Base-by-base conservation (phyloP, 1,284 basidiomycete genomes). In the Sphaerobolus stellatus region DNA sequence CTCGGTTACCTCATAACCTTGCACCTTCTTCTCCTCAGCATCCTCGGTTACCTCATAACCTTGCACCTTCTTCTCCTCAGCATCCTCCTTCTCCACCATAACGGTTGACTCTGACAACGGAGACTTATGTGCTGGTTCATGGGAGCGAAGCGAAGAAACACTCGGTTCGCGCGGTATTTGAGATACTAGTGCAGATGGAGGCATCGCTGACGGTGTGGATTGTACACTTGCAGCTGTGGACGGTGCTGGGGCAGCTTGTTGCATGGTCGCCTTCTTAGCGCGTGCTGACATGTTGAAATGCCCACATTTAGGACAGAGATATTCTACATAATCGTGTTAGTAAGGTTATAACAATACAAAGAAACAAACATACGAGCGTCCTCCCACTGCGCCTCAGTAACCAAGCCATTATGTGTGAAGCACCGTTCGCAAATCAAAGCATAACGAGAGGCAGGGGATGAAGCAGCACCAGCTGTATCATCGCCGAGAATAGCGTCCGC, bases 391-490 rank as follows among this genome's bases (percentile, higher is more conserved):
- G 84, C 86, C 68, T 94, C 90, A 58, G 90, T 88, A 4, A 96
- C 91, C 8, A 99, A 78, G 0, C 96, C 96, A 64, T 99, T 99
- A 71, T 99, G 96, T 14, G 84, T 75, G 66, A 93, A 96, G 68
- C 96, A 99, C 61, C 88, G 87, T 57, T 86, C 84, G 71, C 96
- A 99, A 40, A 99, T 97, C 54, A 99, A 80, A 1, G 96, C 97
- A 64, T 95, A 99, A 57, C 91, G 86, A 27, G 79, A 80, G 24
- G 22, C 22, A 8, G 78, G 72, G 7, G 78, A 70, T 33, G 75
- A 70, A 36, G 70, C 74, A 9, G 70, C 63, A 22, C 76, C 74
- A 45, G 80, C 71, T 59, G 84, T 90, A 61, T 94, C 92, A 52
- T 93, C 91, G 18, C 93, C 93, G 1, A 96, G 76, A 49, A 96